Evolutionary conservation across 2,329 filamentous ascomycete genomes (phyloP), one percentile per base, ranked within the genome.

Genomic region (Fusarium metavorans): DNA sequence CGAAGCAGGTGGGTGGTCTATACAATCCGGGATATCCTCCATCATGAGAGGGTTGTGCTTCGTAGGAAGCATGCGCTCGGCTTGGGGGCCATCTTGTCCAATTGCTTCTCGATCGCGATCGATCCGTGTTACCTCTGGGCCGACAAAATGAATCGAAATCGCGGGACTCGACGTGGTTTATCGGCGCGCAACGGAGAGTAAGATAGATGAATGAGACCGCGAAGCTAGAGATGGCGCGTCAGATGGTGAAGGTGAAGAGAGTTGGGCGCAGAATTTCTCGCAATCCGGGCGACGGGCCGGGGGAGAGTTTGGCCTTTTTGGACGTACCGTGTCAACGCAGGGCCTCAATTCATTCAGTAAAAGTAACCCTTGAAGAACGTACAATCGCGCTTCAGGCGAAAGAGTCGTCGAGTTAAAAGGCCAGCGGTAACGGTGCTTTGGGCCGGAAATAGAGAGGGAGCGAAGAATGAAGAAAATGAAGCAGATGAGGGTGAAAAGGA

Each of bases 41-140:
- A 89, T 87, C 82, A 94, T 88, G 72, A 93, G 86, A 74, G 90
- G 91, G 82, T 94, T 94, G 80, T 88, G 87, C 83, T 86, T 86
- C 77, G 85, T 83, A 37, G 92, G 92, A 73, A 94, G 85, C 57
- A 81, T 83, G 81, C 90, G 80, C 66, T 77, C 76, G 60, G 71
- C 80, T 80, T 77, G 56, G 79, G 74, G 43, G 81, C 81, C 84
- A 87, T 87, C 67, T 81, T 78, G 71, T 71, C 75, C 71, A 68
- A 72, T 71, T 74, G 68, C 57, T 68, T 60, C 59, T 57, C 63
- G 73, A 66, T 63, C 57, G 59, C 76, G 72, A 80, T 60, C 61
- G 62, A 67, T 64, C 41, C 59, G 58, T 58, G 67, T 67, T 62
- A 70, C 56, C n/a, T 68, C 56, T 67, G 48, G 45, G 43, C 39